Conservation (phyloP, 75 land plant species). For the Picea sitchensis region DNA sequence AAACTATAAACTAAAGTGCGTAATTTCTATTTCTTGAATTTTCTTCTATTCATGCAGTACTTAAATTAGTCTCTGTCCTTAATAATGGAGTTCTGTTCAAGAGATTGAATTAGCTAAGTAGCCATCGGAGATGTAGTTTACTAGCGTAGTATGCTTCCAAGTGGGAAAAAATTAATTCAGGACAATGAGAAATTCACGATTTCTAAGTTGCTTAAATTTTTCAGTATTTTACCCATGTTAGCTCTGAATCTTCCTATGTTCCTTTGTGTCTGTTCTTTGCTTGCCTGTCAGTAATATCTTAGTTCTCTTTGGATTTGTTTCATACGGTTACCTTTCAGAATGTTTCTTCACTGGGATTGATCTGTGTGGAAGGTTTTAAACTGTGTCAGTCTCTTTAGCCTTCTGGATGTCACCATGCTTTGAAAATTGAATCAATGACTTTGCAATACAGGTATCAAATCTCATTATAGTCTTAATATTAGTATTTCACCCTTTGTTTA, state of each 20-base stretch:
- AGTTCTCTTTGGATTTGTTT: neutral
- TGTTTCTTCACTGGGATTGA: too few relatives aligned
- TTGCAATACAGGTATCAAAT: too few relatives aligned
- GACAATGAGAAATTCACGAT: neutral
- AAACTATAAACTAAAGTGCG: neutral
- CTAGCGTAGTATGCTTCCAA: neutral
- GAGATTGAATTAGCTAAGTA: neutral
- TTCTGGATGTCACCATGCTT: neutral
- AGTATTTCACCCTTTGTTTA: neutral
- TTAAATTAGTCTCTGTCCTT: neutral
- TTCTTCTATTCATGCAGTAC: neutral
- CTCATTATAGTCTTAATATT: too few relatives aligned
- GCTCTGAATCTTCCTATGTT: neutral
- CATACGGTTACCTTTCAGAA: neutral
- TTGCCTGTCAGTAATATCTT: neutral
- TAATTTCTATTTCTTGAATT: neutral
- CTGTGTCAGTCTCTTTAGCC: neutral
- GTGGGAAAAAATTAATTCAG: neutral
- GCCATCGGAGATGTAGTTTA: neutral
- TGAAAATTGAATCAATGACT: neutral
- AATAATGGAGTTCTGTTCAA: neutral
- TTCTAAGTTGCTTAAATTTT: neutral
- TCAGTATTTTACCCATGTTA: neutral
- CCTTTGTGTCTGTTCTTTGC: neutral
- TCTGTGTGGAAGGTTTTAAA: neutral